Base-by-base conservation (phyloP, 208 protist species). In the Leishmania martiniquensis region DNA sequence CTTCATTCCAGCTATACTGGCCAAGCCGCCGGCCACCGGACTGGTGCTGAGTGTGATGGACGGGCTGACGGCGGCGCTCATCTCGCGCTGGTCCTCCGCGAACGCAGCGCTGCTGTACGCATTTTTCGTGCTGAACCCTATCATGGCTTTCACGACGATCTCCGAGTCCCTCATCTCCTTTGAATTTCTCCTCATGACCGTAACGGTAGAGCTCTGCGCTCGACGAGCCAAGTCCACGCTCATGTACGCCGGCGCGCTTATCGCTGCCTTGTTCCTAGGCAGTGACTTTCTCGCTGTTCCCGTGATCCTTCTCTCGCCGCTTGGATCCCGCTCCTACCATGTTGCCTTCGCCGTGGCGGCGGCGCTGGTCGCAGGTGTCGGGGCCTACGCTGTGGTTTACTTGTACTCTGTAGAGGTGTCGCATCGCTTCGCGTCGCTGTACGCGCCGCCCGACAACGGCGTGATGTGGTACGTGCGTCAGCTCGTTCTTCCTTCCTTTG, bases 391-490 rank as follows among this genome's bases (percentile, higher is more conserved):
- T 0, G 54, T 91, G 57, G 45, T 34, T 6, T 81, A 86, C 60
- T 67, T 87, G 22, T 82, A 81, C 70, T 20, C 63, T 6, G 85
- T 73, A 12, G 68, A 80, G 29, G 78, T 25, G 2, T 45, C 63
- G 34, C 59, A 81, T 54, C 76, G 77, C 34, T 66, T 34, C 57
- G 78, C 87, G 42, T 71, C 90, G n/a, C 81, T 94, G n/a, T 91
- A 92, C 76, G 78, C 89, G 0, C 92, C 93, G 20, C 90, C 89
- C 15, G 91, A 95, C 70, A 88, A 89, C 59, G 86, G 88, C 25
- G 81, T 88, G 34, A 85, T 90, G 82, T 95, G 93, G 91, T 95
- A 95, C 72, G 89, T 95, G 79, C 87, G 89, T 7, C 89, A 95
- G 80, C 81, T 93, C 45, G 82, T 91, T 25, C 81, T 94, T 13